A percentile compares a stretch with the other conserved stretches of the same genome.
Evolutionary conservation across 2,329 filamentous ascomycete genomes (phyloP).

Genomic region (Aspergillus arachidicola): DNA sequence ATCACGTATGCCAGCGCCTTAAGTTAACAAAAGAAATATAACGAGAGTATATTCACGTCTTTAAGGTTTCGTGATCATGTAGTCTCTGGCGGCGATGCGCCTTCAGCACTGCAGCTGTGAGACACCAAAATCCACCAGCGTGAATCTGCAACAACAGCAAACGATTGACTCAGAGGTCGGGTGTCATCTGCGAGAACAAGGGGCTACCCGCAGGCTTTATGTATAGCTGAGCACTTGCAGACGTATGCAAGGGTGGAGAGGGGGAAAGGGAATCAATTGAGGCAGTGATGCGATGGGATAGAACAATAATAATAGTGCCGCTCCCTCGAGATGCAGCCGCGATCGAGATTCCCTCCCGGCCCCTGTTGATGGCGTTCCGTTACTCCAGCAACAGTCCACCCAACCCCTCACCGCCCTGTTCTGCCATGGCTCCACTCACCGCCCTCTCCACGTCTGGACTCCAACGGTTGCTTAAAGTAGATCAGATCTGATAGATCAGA

Average conservation of each 20-base stretch:
- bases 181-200: slow-evolving; percentile 23
- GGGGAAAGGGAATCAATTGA: slow-evolving; percentile 6
- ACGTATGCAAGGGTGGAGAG: slow-evolving; percentile 23
- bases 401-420: slow-evolving; percentile 31
- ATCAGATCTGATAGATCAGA: neutral
- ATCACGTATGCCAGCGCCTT: slow-evolving; percentile 26
- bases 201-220: slow-evolving; percentile 24
- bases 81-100: slow-evolving; percentile 20
- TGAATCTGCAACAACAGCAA: slow-evolving; percentile 23
- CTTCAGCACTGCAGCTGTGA: slow-evolving; percentile 12
- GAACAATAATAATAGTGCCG: slow-evolving; percentile 16
- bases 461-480: neutral
- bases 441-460: slow-evolving; percentile 21
- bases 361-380: slow-evolving; percentile 36
- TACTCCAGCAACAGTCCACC: slow-evolving; percentile 41
- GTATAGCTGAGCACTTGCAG: slow-evolving; percentile 16
- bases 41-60: neutral
- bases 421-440: slow-evolving; percentile 32
- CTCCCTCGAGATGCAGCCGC: slow-evolving; percentile 11
- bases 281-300: slow-evolving; percentile 7
- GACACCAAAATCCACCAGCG: slow-evolving; percentile 18
- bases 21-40: slow-evolving; percentile 8
- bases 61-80: slow-evolving; percentile 13
- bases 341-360: slow-evolving; percentile 16
- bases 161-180: slow-evolving; percentile 14